phyloP scores from a whole-genome alignment of 2,329 filamentous ascomycete species.

The Cryphonectria carpinicola region DNA sequence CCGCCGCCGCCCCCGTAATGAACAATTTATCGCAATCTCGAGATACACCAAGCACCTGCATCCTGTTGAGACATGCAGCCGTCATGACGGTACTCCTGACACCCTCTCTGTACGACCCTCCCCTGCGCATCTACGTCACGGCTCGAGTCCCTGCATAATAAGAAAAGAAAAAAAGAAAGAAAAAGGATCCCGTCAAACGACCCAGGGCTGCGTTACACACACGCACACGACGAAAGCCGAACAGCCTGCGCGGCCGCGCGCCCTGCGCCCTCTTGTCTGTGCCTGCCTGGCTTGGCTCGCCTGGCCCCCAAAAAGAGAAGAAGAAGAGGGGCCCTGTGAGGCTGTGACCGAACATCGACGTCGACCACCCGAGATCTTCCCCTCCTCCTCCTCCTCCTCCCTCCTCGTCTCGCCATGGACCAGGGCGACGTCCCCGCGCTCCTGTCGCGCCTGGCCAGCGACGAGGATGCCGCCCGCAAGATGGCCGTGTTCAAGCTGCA shows the following conservation, averaged over 20 bases:
- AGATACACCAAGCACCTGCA: slow-evolving; percentile 23
- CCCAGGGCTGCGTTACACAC: slow-evolving; percentile 22
- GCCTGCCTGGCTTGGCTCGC: neutral
- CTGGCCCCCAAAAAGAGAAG: neutral
- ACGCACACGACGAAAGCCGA: neutral
- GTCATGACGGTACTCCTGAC: slow-evolving; percentile 21
- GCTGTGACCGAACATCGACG: neutral
- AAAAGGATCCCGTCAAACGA: slow-evolving; percentile 9
- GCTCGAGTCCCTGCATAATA: slow-evolving; percentile 21
- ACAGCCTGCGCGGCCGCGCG: slow-evolving; percentile 15
- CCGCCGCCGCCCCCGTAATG: neutral
- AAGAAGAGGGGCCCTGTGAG: neutral
- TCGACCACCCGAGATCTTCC: neutral
- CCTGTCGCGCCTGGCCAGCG: slow-evolving; percentile 65
- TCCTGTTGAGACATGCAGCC: slow-evolving; percentile 27
- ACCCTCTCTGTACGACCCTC: slow-evolving; percentile 23
- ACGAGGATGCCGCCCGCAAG: slow-evolving; percentile 90
- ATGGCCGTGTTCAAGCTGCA: slow-evolving; percentile 99
- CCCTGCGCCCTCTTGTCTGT: neutral
- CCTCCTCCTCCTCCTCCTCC: neutral
- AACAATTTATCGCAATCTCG: slow-evolving; percentile 17
- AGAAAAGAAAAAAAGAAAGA: neutral
- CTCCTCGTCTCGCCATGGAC: slow-evolving; percentile 53
- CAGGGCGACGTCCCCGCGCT: slow-evolving; percentile 69
- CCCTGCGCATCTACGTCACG: slow-evolving; percentile 22